Evolutionary conservation across 306 rosid species (phyloP), one percentile per base, ranked within the genome.

Genomic region (Dryas octopetala): DNA sequence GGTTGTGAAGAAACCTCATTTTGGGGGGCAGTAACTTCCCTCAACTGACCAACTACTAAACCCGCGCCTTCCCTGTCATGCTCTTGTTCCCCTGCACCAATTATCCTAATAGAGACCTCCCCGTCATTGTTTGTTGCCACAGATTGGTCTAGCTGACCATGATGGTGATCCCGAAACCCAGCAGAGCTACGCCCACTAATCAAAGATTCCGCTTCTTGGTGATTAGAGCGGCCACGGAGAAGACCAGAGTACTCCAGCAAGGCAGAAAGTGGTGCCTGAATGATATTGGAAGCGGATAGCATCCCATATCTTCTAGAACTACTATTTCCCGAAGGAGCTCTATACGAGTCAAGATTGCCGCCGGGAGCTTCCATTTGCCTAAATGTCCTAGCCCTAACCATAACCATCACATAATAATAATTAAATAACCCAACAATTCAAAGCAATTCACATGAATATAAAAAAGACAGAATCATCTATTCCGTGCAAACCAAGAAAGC

Each of bases 61-160:
- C 91, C 91, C 41, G 77, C 66, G 19, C 85, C 91, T 51, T 91
- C 97, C 81, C 91, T 71, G 2, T 76, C 90, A 76, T 70, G 81
- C 19, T 87, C 85, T 38, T 81, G 90, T 28, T 91, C 98, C 41
- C 87, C 76, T 0, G 95, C 78, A 0, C 96, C 96, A 67, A 91
- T 90, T 45, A 95, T 95, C 88, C 96, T 83, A 57, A 95, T 95
- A 0, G 97, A 95, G 57, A 95, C 93, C 90, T 95, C 97, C 5
- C 93, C 97, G 0, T 91, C 91, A 13, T 81, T 89, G 16, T 78
- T 32, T 8, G 69, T 52, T 1, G 74, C 69, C 0, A 84, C 43
- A 23, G 85, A n/a, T 67, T 80, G 85, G 1, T 84, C 85, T 0
- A 78, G 62, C 64, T 78, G 92, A 54, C 80, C 45, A 55, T 58